phyloP scores from a whole-genome alignment of 169 alveolate genomes.

The Perkinsus olseni region DNA sequence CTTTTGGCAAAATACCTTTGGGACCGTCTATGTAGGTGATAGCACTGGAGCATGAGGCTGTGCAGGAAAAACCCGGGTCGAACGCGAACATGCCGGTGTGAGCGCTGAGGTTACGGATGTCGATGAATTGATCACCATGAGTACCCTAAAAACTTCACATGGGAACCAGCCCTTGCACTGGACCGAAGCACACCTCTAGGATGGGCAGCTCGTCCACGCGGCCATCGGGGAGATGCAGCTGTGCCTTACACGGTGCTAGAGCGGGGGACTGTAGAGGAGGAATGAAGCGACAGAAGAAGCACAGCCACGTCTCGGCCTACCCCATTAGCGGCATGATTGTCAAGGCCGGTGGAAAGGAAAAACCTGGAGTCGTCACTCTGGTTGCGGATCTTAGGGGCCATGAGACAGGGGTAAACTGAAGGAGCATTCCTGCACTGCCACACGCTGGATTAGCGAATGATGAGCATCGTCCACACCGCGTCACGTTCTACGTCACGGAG shows the following conservation, averaged over 20 bases:
- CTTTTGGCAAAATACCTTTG: slow-evolving; percentile 37
- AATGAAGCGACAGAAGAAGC: background rate
- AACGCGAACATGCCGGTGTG: background rate
- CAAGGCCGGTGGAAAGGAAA: background rate
- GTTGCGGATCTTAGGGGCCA: background rate
- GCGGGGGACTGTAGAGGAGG: background rate
- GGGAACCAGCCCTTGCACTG: background rate
- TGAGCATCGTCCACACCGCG: too few species aligned
- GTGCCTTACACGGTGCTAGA: background rate
- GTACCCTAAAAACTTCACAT: background rate
- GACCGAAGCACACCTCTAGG: background rate
- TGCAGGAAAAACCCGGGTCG: slow-evolving; percentile 48
- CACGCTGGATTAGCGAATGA: too few species aligned
- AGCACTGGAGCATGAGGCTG: slow-evolving; percentile 59
- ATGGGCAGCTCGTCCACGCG: background rate
- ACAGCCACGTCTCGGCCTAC: background rate
- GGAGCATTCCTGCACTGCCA: background rate
- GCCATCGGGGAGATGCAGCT: background rate
- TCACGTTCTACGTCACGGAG: too few species aligned
- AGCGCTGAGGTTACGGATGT: slow-evolving; percentile 8
- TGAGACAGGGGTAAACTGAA: background rate
- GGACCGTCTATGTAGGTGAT: slow-evolving; percentile 75
- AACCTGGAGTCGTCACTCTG: background rate
- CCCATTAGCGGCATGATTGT: background rate
- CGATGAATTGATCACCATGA: background rate